Conservation (phyloP, 176 grass and related monocot genomes). For the Juncus inflexus region DNA sequence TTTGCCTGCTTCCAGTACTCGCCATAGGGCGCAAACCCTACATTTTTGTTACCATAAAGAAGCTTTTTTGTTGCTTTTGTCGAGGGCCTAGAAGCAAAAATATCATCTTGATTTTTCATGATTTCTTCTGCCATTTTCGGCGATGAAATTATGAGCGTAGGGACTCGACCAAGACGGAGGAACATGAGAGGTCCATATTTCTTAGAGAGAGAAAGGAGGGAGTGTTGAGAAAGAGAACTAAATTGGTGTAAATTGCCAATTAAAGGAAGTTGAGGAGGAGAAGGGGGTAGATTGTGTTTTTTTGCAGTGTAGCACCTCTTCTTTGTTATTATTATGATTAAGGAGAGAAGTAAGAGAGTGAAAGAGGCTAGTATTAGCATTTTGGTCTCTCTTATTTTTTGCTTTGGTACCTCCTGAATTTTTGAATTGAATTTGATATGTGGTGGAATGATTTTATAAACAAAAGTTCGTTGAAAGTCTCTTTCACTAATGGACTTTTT, state of each 20-base stretch:
- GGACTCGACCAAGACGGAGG: conserved; percentile 55
- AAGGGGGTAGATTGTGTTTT: conserved; percentile 15
- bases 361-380: conserved; percentile 7
- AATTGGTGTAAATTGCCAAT: conserved; percentile 33
- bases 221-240: conserved; percentile 11
- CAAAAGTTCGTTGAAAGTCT: background rate
- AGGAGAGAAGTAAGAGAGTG: background rate
- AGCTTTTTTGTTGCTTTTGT: conserved; percentile 47
- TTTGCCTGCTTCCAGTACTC: conserved; percentile 65
- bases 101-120: conserved; percentile 52
- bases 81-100: conserved; percentile 51
- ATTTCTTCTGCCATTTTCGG: conserved; percentile 43
- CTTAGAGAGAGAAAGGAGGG: conserved; percentile 6
- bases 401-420: background rate
- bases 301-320: background rate
- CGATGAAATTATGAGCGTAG: conserved; percentile 48
- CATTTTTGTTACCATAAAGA: conserved; percentile 43
- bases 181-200: conserved; percentile 27
- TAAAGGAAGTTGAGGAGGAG: conserved; percentile 26
- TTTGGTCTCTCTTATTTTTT: background rate
- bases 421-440: background rate
- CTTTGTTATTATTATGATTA: background rate
- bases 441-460: background rate
- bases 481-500: too few relatives aligned
- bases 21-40: conserved; percentile 51